Evolutionary conservation across 2,329 filamentous ascomycete species (phyloP).

Genomic region (Diaporthe sp.): DNA sequence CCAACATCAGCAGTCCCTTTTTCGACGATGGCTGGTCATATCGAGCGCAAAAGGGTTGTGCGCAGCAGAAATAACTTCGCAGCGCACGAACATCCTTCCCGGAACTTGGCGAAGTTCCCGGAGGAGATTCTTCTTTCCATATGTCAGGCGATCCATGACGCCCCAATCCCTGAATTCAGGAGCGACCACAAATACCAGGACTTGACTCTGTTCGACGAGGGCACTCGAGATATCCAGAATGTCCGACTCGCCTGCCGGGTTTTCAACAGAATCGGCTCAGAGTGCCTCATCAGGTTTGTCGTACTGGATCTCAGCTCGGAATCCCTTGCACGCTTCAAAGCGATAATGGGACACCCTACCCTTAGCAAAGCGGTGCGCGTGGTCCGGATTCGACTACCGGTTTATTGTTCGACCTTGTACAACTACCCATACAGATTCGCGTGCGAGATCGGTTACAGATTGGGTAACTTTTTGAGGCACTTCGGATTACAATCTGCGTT

Average conservation of each 20-base stretch:
- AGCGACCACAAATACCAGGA: too few species aligned
- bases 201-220: background rate
- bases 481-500: too few species aligned
- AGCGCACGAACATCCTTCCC: background rate
- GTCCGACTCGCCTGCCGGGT: background rate
- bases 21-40: background rate
- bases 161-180: background rate
- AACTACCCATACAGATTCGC: fast-evolving
- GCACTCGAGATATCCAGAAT: background rate
- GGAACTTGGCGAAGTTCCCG: background rate
- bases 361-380: background rate
- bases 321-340: background rate
- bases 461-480: too few species aligned
- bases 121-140: background rate
- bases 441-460: background rate
- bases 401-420: background rate
- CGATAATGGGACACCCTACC: background rate
- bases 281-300: background rate
- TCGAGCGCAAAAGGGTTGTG: too few species aligned
- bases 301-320: background rate
- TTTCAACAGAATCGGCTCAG: background rate
- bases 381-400: background rate
- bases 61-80: background rate
- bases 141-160: background rate
- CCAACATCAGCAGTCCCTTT: background rate